Evolutionary conservation across 768 basidiomycete species (phyloP), one percentile per base, ranked within the genome.

Genomic region (Pulveroboletus frians): DNA sequence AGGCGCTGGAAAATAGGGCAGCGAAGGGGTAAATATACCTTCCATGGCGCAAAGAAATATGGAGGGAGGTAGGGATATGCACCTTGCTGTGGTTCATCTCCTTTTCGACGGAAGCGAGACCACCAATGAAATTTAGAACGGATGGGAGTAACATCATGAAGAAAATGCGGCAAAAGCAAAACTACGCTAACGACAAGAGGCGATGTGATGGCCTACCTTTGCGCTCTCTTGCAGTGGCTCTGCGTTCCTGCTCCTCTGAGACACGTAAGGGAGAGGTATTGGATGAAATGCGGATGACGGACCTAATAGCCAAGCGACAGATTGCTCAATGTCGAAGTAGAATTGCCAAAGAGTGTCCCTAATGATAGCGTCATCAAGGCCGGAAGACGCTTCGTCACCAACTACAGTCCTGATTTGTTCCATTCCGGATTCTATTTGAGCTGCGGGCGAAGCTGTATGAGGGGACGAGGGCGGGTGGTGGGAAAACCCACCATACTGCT

Each of bases 311-410:
- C 83, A 90, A 29, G 79, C 71, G 9, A 95, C 69, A 15, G 88
- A 81, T 65, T 83, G 77, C 30, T 91, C 82, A 14, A 87, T 76
- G 61, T 95, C 84, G 58, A 95, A 97, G 66, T 88, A 88, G 59
- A 73, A 81, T 59, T 98, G 83, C 87, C 92, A 98, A 39, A 98
- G 72, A 0, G 78, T 74, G 53, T 91, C 86, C 61, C 78, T 80
- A 63, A 99, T 87, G 43, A 82, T 75, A 30, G 73, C 67, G 64
- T 95, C 89, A 37, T 85, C 75, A 39, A 95, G 69, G 7, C 83
- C 86, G 29, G 84, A 84, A 21, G 74, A 60, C 14, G 76, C 76
- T 61, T 80, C 79, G 45, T 76, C 67, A 6, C 92, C 92, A 26
- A 98, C 69, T 15, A 88, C 65, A 20, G 73, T 67, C 43, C 83